Conservation (phyloP, 768 basidiomycete species). For the Naematelia encephala region DNA sequence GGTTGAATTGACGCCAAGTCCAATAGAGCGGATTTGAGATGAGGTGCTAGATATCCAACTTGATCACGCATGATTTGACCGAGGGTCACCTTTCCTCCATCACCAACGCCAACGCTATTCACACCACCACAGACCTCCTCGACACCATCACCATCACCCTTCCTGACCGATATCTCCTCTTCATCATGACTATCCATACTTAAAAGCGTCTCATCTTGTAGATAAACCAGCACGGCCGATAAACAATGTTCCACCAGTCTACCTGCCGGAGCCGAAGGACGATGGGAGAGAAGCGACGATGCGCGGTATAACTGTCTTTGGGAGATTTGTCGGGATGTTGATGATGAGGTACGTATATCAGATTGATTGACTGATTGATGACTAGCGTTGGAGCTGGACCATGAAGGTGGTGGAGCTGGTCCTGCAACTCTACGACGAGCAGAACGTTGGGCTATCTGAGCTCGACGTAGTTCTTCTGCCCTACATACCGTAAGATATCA, state of each 20-base stretch:
- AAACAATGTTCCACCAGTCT: slow-evolving; percentile 30
- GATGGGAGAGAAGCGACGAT: no score
- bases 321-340: no score
- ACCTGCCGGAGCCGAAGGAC: background rate
- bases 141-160: no score
- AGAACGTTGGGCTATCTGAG: slow-evolving; percentile 17
- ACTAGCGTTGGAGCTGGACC: slow-evolving; percentile 2
- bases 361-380: no score
- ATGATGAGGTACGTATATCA: no score
- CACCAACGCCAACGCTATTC: no score
- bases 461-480: slow-evolving; percentile 28
- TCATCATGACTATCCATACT: background rate
- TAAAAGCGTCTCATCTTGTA: slow-evolving; percentile 19
- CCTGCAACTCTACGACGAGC: slow-evolving; percentile 28
- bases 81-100: slow-evolving; percentile 9
- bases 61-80: slow-evolving; percentile 28
- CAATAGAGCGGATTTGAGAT: slow-evolving; percentile 25
- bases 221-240: slow-evolving; percentile 18
- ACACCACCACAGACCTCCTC: no score
- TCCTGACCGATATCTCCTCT: no score
- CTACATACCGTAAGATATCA: slow-evolving; percentile 14
- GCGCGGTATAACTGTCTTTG: no score
- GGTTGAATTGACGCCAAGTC: slow-evolving; percentile 17
- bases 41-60: slow-evolving; percentile 21
- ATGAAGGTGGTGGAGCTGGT: slow-evolving; percentile 36